These are phyloP conservation scores for Rhizopogon vinicolor DNA, from an alignment of 768 basidiomycete genomes.

Conservation along the genomic window DNA sequence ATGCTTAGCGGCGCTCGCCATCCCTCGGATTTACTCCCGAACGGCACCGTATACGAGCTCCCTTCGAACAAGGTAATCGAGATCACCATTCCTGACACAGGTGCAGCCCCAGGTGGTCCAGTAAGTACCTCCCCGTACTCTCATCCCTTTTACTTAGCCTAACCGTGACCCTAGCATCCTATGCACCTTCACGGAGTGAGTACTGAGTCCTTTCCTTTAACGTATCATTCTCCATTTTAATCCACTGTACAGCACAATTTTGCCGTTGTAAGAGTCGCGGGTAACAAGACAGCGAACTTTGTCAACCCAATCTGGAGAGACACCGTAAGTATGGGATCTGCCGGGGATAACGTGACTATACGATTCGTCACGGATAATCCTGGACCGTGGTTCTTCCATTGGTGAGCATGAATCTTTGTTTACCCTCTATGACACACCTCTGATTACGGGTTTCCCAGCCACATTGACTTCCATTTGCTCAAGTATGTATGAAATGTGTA, in stretches of 20 bases:
- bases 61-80: constrained; percentile 46
- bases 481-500: constrained; percentile 8
- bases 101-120: constrained; percentile 22
- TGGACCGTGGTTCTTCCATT: constrained; percentile 55
- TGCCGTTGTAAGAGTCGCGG: constrained; percentile 32
- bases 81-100: constrained; percentile 40
- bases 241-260: constrained; percentile 29
- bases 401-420: constrained; percentile 11
- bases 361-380: constrained; percentile 65
- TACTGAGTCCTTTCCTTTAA: neutral
- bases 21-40: constrained; percentile 44
- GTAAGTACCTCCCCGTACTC: constrained; percentile 13
- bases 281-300: constrained; percentile 28
- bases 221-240: neutral
- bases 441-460: constrained; percentile 13
- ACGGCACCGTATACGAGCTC: constrained; percentile 41
- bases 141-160: neutral
- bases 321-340: constrained; percentile 25
- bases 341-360: constrained; percentile 44
- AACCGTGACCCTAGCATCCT: constrained; percentile 23
- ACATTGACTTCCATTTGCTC: constrained; percentile 27
- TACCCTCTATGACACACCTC: neutral
- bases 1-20: constrained; percentile 49
- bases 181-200: constrained; percentile 39
- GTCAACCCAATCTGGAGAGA: constrained; percentile 33